Conservation (phyloP, 2,329 filamentous ascomycete genomes). For the Colletotrichum somersetense region DNA sequence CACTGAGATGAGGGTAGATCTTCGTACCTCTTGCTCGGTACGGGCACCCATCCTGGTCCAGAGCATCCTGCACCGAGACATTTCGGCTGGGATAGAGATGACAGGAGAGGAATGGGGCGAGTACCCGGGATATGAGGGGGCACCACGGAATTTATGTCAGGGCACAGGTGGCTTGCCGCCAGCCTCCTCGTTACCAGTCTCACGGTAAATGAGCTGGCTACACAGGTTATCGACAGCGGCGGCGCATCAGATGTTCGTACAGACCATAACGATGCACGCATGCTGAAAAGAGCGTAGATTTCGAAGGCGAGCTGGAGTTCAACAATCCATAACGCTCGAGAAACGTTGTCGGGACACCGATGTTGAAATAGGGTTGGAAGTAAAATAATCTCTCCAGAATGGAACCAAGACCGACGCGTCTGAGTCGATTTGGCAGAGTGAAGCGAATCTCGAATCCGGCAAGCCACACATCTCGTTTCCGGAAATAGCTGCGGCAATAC, state of each 20-base stretch:
- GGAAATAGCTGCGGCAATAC: slow-evolving; percentile 7
- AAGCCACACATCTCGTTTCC: slow-evolving; percentile 9
- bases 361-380: slow-evolving; percentile 40
- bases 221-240: slow-evolving; percentile 23
- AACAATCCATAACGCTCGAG: neutral
- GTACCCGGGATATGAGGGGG: slow-evolving; percentile 10
- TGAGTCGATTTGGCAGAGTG: slow-evolving; percentile 9
- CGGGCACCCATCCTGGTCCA: neutral
- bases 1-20: neutral
- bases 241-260: slow-evolving; percentile 1
- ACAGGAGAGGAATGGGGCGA: slow-evolving; percentile 19
- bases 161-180: slow-evolving; percentile 16
- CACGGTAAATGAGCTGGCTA: slow-evolving; percentile 34
- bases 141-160: slow-evolving; percentile 17
- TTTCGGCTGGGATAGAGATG: slow-evolving; percentile 19
- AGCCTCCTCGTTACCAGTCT: slow-evolving; percentile 28
- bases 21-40: slow-evolving; percentile 4
- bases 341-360: neutral
- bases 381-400: neutral
- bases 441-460: slow-evolving; percentile 11
- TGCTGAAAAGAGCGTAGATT: neutral
- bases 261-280: neutral
- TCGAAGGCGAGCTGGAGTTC: neutral
- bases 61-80: slow-evolving; percentile 24
- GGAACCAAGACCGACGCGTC: slow-evolving; percentile 27